Base-by-base conservation (phyloP, 768 basidiomycete species). In the Termitomyces sp. region DNA sequence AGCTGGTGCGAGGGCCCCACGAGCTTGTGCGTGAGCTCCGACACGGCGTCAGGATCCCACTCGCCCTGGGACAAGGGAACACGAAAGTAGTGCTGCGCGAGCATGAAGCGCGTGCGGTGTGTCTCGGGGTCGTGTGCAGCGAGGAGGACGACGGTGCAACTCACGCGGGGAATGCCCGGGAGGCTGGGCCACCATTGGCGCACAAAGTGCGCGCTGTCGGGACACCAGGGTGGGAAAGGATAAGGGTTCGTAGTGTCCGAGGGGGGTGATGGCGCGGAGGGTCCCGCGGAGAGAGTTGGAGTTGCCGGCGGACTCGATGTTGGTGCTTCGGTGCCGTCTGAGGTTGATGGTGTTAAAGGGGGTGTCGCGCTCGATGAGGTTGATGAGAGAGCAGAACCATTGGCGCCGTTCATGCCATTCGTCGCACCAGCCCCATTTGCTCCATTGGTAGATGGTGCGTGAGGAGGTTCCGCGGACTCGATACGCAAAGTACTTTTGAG, bases 131-230 rank as follows among this genome's bases (percentile, higher is more conserved):
- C 82, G 57, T 87, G 85, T 12, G 79, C 75, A 0, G 85, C 82
- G 4, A 88, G 79, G 1, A 90, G 76, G 22, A 88, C 80, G 22
- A 89, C 87, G 0, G 87, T 87, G 63, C 86, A 88, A 69, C 86
- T 88, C 9, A 88, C 77, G 26, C 82, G 76, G 1, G 85, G 88
- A 13, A 88, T 80, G 1, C 77, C 75, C 0, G 83, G 77, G 3
- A 89, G 70, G 3, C 81, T 83, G 1, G 88, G 88, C 88, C 88
- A 90, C 88, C 88, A 90, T 60, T 90, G 88, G 12, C 88, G 81
- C 5, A 90, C 87, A 59, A 89, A 90, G 70, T 89, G 87, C 0
- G 86, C 87, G 51, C 80, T 82, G 65, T 88, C 87, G 15, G 87
- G 86, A 60, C 82, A 84, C 87, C 86, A 89, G 0, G 79, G 77